Percentiles rank a stretch among this genome's conserved stretches.
Conservation (phyloP, 2,329 filamentous ascomycete species). For the Mycosphaerella sp. region DNA sequence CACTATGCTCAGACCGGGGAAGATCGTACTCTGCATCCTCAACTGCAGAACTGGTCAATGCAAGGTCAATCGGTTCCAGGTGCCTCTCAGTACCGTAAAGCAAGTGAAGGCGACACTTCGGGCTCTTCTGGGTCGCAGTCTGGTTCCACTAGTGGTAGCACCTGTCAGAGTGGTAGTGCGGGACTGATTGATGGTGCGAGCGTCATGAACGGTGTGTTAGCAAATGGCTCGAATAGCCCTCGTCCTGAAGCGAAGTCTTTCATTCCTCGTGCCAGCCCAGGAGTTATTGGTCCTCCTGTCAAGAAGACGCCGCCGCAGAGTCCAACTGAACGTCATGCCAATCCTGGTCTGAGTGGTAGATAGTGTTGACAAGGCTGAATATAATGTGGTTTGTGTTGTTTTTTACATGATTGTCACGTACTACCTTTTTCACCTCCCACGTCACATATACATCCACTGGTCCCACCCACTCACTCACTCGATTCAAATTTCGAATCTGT, state of each 20-base stretch:
- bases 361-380: conserved; percentile 17
- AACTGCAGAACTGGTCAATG: conserved; percentile 25
- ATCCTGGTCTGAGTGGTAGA: conserved; percentile 27
- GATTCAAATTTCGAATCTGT: too few relatives aligned
- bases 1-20: conserved; percentile 20
- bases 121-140: conserved; percentile 6
- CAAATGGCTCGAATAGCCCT: conserved; percentile 31
- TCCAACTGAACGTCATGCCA: conserved; percentile 15
- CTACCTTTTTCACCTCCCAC: neutral
- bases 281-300: conserved; percentile 26
- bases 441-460: neutral
- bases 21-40: conserved; percentile 15
- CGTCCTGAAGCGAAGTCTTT: conserved; percentile 32
- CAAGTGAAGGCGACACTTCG: conserved; percentile 22
- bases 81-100: conserved; percentile 20
- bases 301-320: conserved; percentile 22
- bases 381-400: conserved; percentile 19
- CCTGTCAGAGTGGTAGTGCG: conserved; percentile 19
- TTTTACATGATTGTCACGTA: neutral
- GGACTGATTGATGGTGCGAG: conserved; percentile 22
- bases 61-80: conserved; percentile 14
- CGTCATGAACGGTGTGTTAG: conserved; percentile 7
- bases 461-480: too few relatives aligned
- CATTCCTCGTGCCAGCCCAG: conserved; percentile 22
- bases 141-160: conserved; percentile 19